Evolutionary conservation across 257 asterid species (phyloP).

Genomic region (Gardenia jasminoides): DNA sequence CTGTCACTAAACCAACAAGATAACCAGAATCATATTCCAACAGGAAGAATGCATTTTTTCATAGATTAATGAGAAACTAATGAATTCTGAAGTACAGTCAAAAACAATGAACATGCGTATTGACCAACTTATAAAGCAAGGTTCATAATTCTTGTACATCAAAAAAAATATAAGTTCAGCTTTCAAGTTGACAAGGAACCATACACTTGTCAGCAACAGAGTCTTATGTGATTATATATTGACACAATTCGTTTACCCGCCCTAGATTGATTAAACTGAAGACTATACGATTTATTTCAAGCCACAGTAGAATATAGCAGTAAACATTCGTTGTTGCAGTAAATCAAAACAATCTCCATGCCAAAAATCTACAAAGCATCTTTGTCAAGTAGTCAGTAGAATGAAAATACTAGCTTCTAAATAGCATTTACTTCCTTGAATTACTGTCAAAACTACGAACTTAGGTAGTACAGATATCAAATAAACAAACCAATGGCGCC

Average conservation of each 20-base stretch:
- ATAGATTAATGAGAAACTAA: too few relatives aligned
- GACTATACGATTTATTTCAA: not conserved
- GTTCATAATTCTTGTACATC: not conserved
- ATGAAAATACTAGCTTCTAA: not conserved
- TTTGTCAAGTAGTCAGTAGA: not conserved
- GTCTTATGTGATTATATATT: not conserved
- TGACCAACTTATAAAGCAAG: not conserved
- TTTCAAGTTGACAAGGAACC: not conserved
- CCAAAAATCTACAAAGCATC: not conserved
- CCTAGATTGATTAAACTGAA: not conserved
- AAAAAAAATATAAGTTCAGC: not conserved
- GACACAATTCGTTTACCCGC: not conserved
- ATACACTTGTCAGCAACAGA: not conserved
- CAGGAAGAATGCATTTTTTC: not conserved
- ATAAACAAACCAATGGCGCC: not conserved
- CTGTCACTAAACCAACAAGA: not conserved
- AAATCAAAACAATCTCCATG: not conserved
- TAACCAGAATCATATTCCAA: not conserved
- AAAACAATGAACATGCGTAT: not conserved
- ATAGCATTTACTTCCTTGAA: not conserved
- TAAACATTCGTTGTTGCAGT: not conserved
- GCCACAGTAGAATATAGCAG: not conserved
- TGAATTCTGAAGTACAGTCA: too few relatives aligned
- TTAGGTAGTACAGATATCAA: not conserved
- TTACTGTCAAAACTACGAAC: not conserved